Conservation (phyloP, 2,329 filamentous ascomycete genomes). For the Alternaria gaisen region DNA sequence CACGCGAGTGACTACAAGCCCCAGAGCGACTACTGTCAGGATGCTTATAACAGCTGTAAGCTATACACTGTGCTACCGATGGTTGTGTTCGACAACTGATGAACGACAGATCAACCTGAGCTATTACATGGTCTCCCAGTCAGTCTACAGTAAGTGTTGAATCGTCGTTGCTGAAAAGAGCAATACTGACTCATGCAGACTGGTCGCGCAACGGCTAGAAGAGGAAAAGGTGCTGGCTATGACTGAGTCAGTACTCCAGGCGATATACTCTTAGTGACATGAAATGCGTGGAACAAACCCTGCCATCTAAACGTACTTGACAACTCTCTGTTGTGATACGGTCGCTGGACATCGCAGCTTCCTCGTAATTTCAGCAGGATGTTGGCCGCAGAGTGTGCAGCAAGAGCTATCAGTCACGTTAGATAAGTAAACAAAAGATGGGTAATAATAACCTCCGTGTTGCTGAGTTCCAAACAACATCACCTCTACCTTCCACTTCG, state of each 20-base stretch:
- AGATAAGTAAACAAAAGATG: background rate
- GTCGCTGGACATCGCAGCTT: background rate
- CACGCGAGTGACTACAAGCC: conserved; percentile 32
- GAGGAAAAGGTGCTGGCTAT: conserved; percentile 56
- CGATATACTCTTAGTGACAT: conserved; percentile 21
- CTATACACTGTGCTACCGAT: background rate
- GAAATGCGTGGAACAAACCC: background rate
- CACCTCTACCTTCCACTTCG: conserved; percentile 14
- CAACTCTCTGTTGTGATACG: background rate
- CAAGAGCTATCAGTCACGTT: conserved; percentile 9
- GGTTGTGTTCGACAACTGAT: background rate
- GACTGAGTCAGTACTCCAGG: conserved; percentile 48
- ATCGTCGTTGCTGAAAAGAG: background rate
- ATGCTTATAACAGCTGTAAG: conserved; percentile 54
- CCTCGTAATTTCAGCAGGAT: background rate
- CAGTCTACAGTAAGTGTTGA: conserved; percentile 47
- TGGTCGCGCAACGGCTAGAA: conserved; percentile 52
- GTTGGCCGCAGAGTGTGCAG: background rate
- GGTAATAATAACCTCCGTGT: background rate
- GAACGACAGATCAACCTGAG: conserved; percentile 45
- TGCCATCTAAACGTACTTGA: background rate
- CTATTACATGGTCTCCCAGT: conserved; percentile 56
- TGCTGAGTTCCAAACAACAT: conserved; percentile 2
- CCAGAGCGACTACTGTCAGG: conserved; percentile 52
- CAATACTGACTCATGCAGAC: conserved; percentile 21